Percentiles rank a stretch among this genome's conserved stretches.
Conservation (phyloP, 2,329 filamentous ascomycete genomes). For the Colletotrichum shisoi region DNA sequence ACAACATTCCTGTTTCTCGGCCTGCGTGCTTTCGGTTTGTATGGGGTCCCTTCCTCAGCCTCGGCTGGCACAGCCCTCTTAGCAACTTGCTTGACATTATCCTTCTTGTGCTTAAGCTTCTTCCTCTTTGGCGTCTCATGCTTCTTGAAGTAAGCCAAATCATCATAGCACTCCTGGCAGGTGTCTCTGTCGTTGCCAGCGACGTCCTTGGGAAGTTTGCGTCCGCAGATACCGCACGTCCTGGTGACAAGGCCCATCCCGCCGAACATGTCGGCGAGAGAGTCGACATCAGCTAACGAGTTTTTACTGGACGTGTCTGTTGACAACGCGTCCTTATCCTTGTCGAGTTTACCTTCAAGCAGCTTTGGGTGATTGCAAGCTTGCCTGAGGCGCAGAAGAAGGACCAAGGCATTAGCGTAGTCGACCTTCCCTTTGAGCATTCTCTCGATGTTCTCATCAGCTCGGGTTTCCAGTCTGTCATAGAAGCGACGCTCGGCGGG, state of each 20-base stretch:
- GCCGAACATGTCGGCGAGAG: conserved; percentile 84
- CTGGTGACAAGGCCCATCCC: conserved; percentile 80
- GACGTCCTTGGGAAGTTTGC: conserved; percentile 65
- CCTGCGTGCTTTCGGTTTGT: conserved; percentile 47
- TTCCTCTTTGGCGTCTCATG: conserved; percentile 54
- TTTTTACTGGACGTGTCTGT: conserved; percentile 59
- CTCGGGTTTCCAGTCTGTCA: conserved; percentile 79
- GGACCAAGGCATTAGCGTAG: conserved; percentile 91
- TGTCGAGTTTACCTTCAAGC: conserved; percentile 82
- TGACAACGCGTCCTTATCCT: conserved; percentile 84
- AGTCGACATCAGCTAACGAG: conserved; percentile 74
- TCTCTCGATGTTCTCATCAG: conserved; percentile 83
- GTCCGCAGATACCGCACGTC: conserved; percentile 84
- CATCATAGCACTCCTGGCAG: conserved; percentile 78
- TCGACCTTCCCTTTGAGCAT: conserved; percentile 88
- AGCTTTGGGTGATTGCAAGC: conserved; percentile 94
- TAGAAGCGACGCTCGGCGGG: conserved; percentile 86
- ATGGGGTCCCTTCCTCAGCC: conserved; percentile 25
- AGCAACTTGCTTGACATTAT: conserved; percentile 42
- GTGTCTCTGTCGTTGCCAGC: conserved; percentile 53
- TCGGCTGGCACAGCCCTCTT: conserved; percentile 39
- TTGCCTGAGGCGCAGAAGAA: conserved; percentile 89
- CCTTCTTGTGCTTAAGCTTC: conserved; percentile 51
- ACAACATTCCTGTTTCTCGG: conserved; percentile 64
- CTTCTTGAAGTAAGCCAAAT: conserved; percentile 70